Evolutionary conservation across 257 asterid species (phyloP).

Genomic region (Asclepias syriaca): DNA sequence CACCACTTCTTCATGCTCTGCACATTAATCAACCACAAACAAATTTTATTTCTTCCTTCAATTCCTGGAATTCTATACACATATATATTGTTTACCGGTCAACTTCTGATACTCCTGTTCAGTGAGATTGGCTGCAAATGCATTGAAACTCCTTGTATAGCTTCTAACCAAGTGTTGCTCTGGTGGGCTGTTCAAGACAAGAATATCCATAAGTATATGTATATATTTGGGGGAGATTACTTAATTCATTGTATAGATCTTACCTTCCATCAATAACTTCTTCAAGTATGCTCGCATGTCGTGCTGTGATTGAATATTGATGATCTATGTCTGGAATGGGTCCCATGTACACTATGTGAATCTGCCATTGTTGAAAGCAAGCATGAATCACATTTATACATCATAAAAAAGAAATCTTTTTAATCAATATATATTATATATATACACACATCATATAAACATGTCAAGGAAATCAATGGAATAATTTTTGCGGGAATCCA

Average conservation of each 20-base stretch:
- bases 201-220: neutral
- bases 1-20: constrained; percentile 12
- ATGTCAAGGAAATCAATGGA: too few relatives aligned
- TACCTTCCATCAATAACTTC: constrained; percentile 29
- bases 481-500: neutral
- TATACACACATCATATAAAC: too few relatives aligned
- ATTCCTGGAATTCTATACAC: neutral
- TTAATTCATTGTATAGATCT: too few relatives aligned
- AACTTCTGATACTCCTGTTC: constrained; percentile 27
- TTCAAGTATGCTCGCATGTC: constrained; percentile 25
- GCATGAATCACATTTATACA: neutral
- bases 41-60: neutral
- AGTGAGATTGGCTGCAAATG: constrained; percentile 36
- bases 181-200: constrained; percentile 3
- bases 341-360: constrained; percentile 33
- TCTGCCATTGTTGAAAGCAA: constrained; percentile 10
- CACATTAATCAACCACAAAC: too few relatives aligned
- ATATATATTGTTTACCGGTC: constrained; percentile 17
- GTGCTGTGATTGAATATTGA: constrained; percentile 5
- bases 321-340: neutral
- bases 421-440: too few relatives aligned
- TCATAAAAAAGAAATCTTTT: too few relatives aligned
- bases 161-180: constrained; percentile 26
- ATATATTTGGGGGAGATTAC: too few relatives aligned
- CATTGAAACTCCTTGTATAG: constrained; percentile 33